phyloP scores from a whole-genome alignment of 768 basidiomycete species.

The Kwoniella sp. region DNA sequence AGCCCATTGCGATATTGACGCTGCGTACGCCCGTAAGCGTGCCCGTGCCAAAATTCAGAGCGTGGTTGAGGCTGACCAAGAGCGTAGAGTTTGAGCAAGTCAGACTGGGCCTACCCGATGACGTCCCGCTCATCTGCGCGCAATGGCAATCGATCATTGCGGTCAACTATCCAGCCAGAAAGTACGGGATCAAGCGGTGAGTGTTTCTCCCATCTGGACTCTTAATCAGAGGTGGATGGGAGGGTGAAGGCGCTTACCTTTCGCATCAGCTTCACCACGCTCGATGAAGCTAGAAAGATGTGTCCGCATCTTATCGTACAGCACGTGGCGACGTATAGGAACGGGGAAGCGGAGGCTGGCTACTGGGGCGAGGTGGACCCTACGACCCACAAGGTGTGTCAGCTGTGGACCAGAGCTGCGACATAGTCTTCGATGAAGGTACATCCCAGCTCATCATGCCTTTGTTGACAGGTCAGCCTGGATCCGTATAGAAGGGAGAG shows the following conservation, averaged over 20 bases:
- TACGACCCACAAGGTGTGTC: slow-evolving; percentile 80
- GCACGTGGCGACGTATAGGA: slow-evolving; percentile 87
- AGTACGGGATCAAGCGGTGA: slow-evolving; percentile 89
- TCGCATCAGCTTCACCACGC: slow-evolving; percentile 21
- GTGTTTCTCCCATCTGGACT: slow-evolving; percentile 53
- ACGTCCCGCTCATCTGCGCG: slow-evolving; percentile 41
- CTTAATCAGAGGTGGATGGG: not conserved
- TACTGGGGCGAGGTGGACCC: slow-evolving; percentile 90
- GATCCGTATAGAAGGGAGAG: slow-evolving; percentile 91
- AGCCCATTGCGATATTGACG: slow-evolving; percentile 75
- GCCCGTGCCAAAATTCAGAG: slow-evolving; percentile 55
- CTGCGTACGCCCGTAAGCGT: slow-evolving; percentile 53
- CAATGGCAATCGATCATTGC: slow-evolving; percentile 63
- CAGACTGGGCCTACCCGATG: slow-evolving; percentile 60
- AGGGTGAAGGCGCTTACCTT: not conserved
- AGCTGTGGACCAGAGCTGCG: not conserved
- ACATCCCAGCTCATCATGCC: not conserved
- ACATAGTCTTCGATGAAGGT: too few species aligned
- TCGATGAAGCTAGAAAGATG: slow-evolving; percentile 68
- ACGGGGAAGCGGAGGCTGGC: slow-evolving; percentile 62
- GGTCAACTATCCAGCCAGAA: slow-evolving; percentile 89
- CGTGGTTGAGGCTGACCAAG: not conserved
- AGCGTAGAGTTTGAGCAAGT: slow-evolving; percentile 79
- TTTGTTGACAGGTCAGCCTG: slow-evolving; percentile 65
- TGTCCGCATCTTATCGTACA: slow-evolving; percentile 81